Percentiles rank a stretch among this genome's conserved stretches.
phyloP scores from a whole-genome alignment of 2,329 filamentous ascomycete genomes.

The Apiospora malaysiana region DNA sequence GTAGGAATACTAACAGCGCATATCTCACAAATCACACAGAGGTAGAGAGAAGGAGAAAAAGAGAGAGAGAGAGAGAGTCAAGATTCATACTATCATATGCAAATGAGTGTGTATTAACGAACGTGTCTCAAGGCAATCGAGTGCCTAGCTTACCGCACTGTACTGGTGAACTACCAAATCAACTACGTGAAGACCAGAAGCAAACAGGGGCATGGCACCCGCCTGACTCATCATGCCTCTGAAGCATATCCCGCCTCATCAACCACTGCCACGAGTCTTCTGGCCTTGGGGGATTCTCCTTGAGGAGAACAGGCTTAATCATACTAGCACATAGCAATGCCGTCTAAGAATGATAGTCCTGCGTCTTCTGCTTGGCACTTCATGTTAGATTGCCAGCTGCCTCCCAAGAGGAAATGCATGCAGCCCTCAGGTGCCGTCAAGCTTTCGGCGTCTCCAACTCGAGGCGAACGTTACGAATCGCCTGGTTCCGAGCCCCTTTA shows the following conservation, averaged over 20 bases:
- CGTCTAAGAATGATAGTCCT: background rate
- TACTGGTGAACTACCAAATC: slow-evolving; percentile 6
- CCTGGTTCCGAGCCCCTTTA: background rate
- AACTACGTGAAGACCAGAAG: slow-evolving; percentile 10
- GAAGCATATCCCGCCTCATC: background rate
- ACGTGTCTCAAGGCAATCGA: slow-evolving; percentile 9
- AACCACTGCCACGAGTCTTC: slow-evolving; percentile 3
- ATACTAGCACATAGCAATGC: slow-evolving; percentile 10
- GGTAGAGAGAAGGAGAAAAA: too few species aligned
- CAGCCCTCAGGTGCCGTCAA: background rate
- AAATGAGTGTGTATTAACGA: slow-evolving; percentile 37
- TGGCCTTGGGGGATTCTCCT: background rate
- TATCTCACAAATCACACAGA: background rate
- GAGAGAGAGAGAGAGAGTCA: background rate
- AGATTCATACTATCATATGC: background rate
- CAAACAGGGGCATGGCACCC: slow-evolving; percentile 6
- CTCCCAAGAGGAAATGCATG: slow-evolving; percentile 2
- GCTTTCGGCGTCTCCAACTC: background rate
- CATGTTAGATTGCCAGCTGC: background rate
- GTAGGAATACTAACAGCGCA: too few species aligned
- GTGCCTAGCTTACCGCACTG: background rate
- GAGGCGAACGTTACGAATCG: background rate
- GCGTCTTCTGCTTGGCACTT: background rate
- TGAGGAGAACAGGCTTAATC: background rate
- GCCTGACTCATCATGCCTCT: background rate